Conservation (phyloP, 176 grass and related monocot genomes). For the Phoenix dactylifera region DNA sequence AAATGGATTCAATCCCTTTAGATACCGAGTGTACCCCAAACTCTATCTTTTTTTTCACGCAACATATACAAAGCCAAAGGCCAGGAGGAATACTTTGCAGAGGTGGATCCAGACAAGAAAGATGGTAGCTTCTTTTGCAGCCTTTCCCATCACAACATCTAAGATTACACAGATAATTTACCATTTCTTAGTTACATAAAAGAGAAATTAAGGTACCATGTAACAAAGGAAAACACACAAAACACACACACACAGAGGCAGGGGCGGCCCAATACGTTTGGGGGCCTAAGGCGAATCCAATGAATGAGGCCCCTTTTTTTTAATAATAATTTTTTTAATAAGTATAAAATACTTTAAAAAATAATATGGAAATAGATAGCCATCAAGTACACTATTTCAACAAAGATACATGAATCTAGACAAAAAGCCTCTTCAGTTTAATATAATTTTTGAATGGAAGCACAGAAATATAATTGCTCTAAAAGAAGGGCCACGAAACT, state of each 20-base stretch:
- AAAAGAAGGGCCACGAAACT: no score
- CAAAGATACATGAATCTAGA: no score
- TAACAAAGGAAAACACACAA: conserved; percentile 7
- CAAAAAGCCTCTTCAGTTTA: no score
- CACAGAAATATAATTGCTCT: no score
- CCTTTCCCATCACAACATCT: conserved; percentile 66
- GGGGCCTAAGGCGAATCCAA: no score
- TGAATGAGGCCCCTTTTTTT: no score
- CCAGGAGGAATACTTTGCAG: conserved; percentile 45
- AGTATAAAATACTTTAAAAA: no score
- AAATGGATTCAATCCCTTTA: conserved; percentile 64
- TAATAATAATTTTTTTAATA: no score
- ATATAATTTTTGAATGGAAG: no score
- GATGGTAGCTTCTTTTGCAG: conserved; percentile 54
- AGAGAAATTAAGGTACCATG: conserved; percentile 4
- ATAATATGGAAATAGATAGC: no score
- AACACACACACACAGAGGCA: neutral
- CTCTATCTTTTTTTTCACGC: conserved; percentile 59
- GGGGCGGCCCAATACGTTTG: no score
- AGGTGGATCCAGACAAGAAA: conserved; percentile 64
- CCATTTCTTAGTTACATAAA: conserved; percentile 12
- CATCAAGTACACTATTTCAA: no score
- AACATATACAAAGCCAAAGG: conserved; percentile 55
- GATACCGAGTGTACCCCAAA: conserved; percentile 53
- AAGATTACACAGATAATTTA: conserved; percentile 10